Conservation (phyloP, 805 yeast genomes). For the Debaryomyces tyrocola region DNA sequence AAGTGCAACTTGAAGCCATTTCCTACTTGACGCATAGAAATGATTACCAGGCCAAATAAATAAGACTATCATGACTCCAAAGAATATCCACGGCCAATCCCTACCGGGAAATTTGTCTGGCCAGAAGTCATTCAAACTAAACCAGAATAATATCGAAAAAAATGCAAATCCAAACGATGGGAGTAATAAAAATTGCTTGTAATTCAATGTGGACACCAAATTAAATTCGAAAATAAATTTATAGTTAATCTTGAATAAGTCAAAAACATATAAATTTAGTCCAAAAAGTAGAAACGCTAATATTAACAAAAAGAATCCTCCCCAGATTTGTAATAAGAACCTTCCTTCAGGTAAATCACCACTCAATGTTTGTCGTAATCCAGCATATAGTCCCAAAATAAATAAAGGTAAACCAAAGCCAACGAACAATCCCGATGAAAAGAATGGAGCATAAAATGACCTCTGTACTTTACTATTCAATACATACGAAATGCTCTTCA, state of each 20-base stretch:
- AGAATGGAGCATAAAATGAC: constrained; percentile 45
- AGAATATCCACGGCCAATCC: constrained; percentile 78
- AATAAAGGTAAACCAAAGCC: constrained; percentile 75
- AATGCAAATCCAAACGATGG: constrained; percentile 61
- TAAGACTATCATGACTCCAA: constrained; percentile 50
- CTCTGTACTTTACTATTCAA: constrained; percentile 29
- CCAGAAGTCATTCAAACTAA: constrained; percentile 73
- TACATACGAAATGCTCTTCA: constrained; percentile 46
- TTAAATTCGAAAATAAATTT: constrained; percentile 90
- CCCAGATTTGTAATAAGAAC: constrained; percentile 84
- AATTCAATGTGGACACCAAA: constrained; percentile 63
- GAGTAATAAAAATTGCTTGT: constrained; percentile 61
- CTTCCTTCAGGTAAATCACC: constrained; percentile 54
- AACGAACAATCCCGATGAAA: constrained; percentile 62
- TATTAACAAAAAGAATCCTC: constrained; percentile 72
- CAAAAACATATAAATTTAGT: constrained; percentile 72
- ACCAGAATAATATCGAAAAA: constrained; percentile 66
- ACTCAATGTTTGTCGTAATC: constrained; percentile 39
- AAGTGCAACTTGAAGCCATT: constrained; percentile 71
- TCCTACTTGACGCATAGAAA: constrained; percentile 61
- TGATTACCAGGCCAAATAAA: constrained; percentile 63
- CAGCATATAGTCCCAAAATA: constrained; percentile 55
- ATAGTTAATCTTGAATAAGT: constrained; percentile 75
- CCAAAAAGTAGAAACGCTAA: constrained; percentile 66
- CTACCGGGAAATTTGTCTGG: constrained; percentile 58